Conservation (phyloP, 2,329 filamentous ascomycete species). For the Apiospora phragmitis region DNA sequence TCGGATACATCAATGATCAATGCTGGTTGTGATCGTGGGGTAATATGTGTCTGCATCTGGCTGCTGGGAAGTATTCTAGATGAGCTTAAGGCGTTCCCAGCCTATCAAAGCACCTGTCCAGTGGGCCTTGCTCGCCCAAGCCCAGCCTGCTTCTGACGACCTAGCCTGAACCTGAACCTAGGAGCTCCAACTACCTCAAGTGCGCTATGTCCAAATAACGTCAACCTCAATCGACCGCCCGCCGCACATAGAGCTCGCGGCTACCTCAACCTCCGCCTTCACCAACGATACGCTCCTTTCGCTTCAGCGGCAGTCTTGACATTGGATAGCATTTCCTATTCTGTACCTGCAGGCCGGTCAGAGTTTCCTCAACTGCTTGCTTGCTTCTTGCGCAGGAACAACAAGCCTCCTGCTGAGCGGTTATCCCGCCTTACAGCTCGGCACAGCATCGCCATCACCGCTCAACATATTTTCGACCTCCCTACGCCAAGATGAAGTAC, state of each 20-base stretch:
- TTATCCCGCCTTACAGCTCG: slow-evolving; percentile 2
- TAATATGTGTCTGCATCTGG: neutral
- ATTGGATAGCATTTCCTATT: neutral
- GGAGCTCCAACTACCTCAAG: neutral
- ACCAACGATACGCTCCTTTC: neutral
- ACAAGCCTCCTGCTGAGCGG: neutral
- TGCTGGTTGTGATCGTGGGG: slow-evolving; percentile 7
- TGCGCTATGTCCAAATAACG: slow-evolving; percentile 5
- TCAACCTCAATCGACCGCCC: slow-evolving; percentile 3
- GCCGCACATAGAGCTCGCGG: neutral
- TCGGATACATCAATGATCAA: neutral
- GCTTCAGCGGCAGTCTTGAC: neutral
- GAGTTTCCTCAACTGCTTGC: neutral
- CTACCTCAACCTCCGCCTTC: neutral
- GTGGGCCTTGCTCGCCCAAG: neutral
- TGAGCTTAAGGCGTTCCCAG: neutral
- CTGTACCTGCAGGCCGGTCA: neutral
- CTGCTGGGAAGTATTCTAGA: neutral
- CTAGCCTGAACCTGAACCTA: neutral
- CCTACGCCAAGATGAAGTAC: slow-evolving; percentile 56
- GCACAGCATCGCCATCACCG: neutral
- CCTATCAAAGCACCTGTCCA: neutral
- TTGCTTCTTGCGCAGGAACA: neutral
- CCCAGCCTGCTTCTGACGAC: neutral
- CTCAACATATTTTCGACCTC: neutral